Evolutionary conservation across 345 rosid species (phyloP), one percentile per base, ranked within the genome.

Genomic region (Dipteronia sinensis): DNA sequence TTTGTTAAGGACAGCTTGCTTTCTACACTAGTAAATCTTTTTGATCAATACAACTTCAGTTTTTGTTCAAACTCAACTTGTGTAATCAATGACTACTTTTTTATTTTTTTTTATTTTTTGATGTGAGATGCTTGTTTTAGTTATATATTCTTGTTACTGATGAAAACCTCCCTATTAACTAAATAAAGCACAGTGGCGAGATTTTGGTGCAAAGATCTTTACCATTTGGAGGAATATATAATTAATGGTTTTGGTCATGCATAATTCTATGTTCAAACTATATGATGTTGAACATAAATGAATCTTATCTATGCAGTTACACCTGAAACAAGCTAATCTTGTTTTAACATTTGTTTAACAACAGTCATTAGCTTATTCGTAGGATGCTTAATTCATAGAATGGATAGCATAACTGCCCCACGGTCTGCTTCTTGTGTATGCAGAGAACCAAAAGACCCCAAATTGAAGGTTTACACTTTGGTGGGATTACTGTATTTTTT

Each of bases 231-330:
- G 56, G 40, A 16, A 3, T 42, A 12, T 20, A 2, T 64, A 6
- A 6, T 27, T 23, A 22, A 10, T 19, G n/a, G 44, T 71, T 71
- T 17, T 59, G 31, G 5, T 27, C 17, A 63, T 61, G 25, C 46
- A 6, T 62, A 25, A 56, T 29, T 47, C 31, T 59, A 61, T 16
- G 10, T n/a, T 65, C 29, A 17, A 59, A 15, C 10, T 7, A 23
- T 25, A 17, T 67, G 46, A 61, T 63, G 69, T 75, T 19, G 49
- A 46, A 61, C 17, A 64, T 29, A 72, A 56, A 66, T 23, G 51
- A 1, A 55, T 19, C 34, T 31, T 4, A 34, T 34, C 42, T n/a
- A 65, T 65, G 3, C 71, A 10, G 47, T 9, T 75, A 12, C 12
- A 55, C 34, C 13, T 40, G 38, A 76, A 53, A 34, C 49, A 11